phyloP scores from a whole-genome alignment of 2,329 filamentous ascomycete species.

The Epichloe coenophiala region DNA sequence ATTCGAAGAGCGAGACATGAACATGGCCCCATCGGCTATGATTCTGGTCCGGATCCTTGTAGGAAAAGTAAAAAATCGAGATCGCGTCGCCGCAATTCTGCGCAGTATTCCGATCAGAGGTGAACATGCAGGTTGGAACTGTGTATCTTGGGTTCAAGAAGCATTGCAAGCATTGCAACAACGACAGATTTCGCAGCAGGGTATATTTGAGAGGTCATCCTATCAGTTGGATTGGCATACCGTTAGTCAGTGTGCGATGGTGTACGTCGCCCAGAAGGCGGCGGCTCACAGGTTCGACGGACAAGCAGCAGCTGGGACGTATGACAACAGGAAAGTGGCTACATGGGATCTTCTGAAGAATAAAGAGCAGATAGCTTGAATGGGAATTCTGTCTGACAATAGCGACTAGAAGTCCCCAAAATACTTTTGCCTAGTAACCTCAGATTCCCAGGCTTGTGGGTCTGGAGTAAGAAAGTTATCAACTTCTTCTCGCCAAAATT shows the following conservation, averaged over 20 bases:
- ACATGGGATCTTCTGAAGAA: background rate
- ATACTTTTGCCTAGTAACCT: conserved; percentile 8
- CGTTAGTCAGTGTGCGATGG: background rate
- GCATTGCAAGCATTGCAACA: conserved; percentile 15
- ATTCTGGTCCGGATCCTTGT: conserved; percentile 14
- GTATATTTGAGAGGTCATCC: background rate
- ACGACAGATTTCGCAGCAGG: background rate
- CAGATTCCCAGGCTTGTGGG: conserved; percentile 10
- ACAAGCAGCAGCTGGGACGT: background rate
- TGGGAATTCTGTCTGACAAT: background rate
- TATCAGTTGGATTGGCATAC: background rate
- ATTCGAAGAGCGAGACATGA: background rate
- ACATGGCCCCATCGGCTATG: conserved; percentile 1
- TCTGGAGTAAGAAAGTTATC: conserved; percentile 8
- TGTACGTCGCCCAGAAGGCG: background rate
- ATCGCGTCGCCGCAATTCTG: conserved; percentile 16
- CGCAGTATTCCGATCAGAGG: conserved; percentile 17
- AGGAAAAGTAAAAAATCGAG: conserved; percentile 18
- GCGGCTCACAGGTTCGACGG: conserved; percentile 3
- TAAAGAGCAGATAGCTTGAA: background rate
- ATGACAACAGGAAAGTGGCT: background rate
- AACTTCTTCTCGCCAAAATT: conserved; percentile 10
- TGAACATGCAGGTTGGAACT: conserved; percentile 25
- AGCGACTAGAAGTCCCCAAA: conserved; percentile 7
- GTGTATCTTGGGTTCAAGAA: conserved; percentile 28